Conservation (phyloP, 371 early-diverging fungal species). For the Dichotomocladium elegans region DNA sequence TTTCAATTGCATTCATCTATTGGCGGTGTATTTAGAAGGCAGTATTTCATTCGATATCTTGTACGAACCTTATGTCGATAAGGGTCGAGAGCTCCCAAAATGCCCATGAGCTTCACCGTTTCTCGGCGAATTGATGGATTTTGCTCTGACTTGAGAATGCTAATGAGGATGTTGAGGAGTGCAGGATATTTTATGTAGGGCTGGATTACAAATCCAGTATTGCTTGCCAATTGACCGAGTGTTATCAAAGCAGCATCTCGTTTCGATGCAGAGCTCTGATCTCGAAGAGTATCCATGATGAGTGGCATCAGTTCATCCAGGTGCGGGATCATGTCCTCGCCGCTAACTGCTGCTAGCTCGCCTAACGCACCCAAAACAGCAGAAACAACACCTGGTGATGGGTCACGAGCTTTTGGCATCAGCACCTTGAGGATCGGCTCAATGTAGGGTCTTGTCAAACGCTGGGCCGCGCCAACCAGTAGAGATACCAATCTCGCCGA, state of each 20-base stretch:
- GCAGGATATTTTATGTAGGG: constrained; percentile 90
- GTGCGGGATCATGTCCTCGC: constrained; percentile 81
- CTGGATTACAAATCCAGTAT: constrained; percentile 88
- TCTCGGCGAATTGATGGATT: constrained; percentile 69
- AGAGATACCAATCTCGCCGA: constrained; percentile 78
- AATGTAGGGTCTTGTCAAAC: constrained; percentile 89
- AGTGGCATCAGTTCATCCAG: constrained; percentile 80
- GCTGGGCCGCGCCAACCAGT: constrained; percentile 73
- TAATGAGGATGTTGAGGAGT: constrained; percentile 74
- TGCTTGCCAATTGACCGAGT: constrained; percentile 79
- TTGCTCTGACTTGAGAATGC: constrained; percentile 85
- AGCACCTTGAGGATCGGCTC: constrained; percentile 84
- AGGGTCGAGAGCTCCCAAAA: constrained; percentile 95
- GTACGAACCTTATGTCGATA: constrained; percentile 87
- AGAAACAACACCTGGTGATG: constrained; percentile 79
- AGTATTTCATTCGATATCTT: neutral
- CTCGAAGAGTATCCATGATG: constrained; percentile 89
- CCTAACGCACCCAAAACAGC: constrained; percentile 83
- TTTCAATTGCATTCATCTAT: constrained; percentile 50
- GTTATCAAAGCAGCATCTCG: constrained; percentile 88
- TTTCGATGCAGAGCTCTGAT: constrained; percentile 82
- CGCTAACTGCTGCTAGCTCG: constrained; percentile 85
- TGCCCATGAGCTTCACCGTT: constrained; percentile 88
- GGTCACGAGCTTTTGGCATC: constrained; percentile 78
- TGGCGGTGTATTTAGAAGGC: neutral